phyloP scores from a whole-genome alignment of 225 moss, liverwort and hornwort genomes.

The Anthoceros angustus region DNA sequence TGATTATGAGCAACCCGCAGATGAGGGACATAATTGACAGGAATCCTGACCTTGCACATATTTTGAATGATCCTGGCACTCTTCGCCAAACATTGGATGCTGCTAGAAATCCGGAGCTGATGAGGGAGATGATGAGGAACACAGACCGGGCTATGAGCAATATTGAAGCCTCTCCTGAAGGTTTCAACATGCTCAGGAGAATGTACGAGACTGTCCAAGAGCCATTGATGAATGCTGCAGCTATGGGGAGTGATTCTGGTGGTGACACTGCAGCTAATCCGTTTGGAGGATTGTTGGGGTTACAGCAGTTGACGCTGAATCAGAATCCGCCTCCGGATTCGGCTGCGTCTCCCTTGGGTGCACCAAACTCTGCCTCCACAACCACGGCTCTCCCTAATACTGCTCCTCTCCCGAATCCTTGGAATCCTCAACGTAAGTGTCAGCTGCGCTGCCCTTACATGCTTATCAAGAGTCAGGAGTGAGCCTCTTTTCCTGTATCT shows the following conservation, averaged over 20 bases:
- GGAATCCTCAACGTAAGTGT: slow-evolving; percentile 75
- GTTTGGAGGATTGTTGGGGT: slow-evolving; percentile 70
- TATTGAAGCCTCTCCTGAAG: slow-evolving; percentile 98
- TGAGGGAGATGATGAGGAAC: slow-evolving; percentile 99
- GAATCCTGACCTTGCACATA: slow-evolving; percentile 89
- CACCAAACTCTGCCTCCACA: slow-evolving; percentile 32
- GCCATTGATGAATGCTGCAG: slow-evolving; percentile 82
- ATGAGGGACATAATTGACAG: slow-evolving; percentile 97
- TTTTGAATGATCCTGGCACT: slow-evolving; percentile 92
- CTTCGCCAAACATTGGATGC: slow-evolving; percentile 93
- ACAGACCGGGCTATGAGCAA: slow-evolving; percentile 99
- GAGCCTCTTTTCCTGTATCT: neutral
- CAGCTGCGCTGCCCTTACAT: neutral
- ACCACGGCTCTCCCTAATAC: slow-evolving; percentile 61
- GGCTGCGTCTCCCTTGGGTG: slow-evolving; percentile 19
- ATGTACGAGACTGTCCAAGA: slow-evolving; percentile 99
- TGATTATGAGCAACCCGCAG: slow-evolving; percentile 99
- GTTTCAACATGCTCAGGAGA: slow-evolving; percentile 96
- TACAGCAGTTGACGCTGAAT: slow-evolving; percentile 39
- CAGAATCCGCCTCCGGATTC: slow-evolving; percentile 38
- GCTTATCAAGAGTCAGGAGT: neutral
- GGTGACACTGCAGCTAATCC: slow-evolving; percentile 78
- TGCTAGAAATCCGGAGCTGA: slow-evolving; percentile 91
- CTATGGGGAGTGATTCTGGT: slow-evolving; percentile 78
- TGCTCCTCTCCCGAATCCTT: slow-evolving; percentile 92